These are phyloP conservation scores for Carex littledalei DNA, from an alignment of 176 grass and related monocot genomes.

Conservation along the genomic window DNA sequence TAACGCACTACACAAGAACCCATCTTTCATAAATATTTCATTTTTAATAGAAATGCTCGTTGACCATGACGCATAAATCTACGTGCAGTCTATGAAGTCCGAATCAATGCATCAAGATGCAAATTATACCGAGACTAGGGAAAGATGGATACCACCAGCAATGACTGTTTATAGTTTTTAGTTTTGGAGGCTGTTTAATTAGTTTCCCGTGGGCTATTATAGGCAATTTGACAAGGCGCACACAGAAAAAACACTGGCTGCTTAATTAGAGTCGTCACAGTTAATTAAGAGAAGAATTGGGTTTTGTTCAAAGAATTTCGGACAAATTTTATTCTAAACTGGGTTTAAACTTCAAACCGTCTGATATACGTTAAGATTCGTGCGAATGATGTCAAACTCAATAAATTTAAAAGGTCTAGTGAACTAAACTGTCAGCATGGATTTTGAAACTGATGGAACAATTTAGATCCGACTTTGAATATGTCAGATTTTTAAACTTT, in stretches of 20 bases:
- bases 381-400: too few relatives aligned
- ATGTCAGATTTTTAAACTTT: too few relatives aligned
- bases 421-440: too few relatives aligned
- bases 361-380: too few relatives aligned
- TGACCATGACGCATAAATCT: not conserved
- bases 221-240: not conserved
- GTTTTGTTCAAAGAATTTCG: too few relatives aligned
- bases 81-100: slow-evolving; percentile 14
- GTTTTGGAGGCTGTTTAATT: not conserved
- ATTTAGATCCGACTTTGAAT: too few relatives aligned
- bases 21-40: not conserved
- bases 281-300: not conserved
- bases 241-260: not conserved
- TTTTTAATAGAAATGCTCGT: not conserved
- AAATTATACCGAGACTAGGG: not conserved
- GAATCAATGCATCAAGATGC: slow-evolving; percentile 9
- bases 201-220: not conserved
- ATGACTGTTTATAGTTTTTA: not conserved
- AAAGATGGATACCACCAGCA: not conserved
- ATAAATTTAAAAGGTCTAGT: too few relatives aligned
- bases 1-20: not conserved
- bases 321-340: too few relatives aligned
- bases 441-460: too few relatives aligned
- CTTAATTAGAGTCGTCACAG: not conserved
- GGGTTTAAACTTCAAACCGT: too few relatives aligned